Conservation (phyloP, 2,329 filamentous ascomycete genomes). For the Tolypocladium ovalisporum region DNA sequence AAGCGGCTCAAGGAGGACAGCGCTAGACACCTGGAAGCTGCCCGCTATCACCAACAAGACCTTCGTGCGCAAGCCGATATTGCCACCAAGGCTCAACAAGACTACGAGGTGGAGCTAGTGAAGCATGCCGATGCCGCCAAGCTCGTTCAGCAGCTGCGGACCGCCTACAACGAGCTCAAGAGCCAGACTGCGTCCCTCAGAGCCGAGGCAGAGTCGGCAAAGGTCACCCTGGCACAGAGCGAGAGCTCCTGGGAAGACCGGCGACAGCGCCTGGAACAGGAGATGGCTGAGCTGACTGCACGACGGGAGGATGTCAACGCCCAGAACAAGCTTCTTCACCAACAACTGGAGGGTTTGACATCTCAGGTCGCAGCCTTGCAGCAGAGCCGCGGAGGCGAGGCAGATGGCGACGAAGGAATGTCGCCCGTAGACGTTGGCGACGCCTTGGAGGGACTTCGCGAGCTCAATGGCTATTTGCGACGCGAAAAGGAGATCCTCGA, state of each 20-base stretch:
- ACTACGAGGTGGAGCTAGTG: conserved; percentile 87
- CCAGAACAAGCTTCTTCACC: conserved; percentile 84
- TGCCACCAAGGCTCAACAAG: conserved; percentile 82
- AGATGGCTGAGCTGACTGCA: conserved; percentile 67
- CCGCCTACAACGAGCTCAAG: conserved; percentile 73
- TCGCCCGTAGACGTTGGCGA: conserved; percentile 41
- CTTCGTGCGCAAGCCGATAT: conserved; percentile 90
- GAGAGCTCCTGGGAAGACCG: conserved; percentile 84
- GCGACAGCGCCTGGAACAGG: conserved; percentile 69
- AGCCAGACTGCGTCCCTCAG: conserved; percentile 64
- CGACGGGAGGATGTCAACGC: conserved; percentile 75
- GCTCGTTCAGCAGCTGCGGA: conserved; percentile 65
- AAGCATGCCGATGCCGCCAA: conserved; percentile 95
- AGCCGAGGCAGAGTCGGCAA: conserved; percentile 78
- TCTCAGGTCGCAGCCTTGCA: conserved; percentile 72
- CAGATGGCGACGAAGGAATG: conserved; percentile 41
- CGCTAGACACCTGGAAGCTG: conserved; percentile 66
- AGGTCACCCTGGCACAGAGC: conserved; percentile 64
- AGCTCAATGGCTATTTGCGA: conserved; percentile 82
- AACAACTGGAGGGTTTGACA: conserved; percentile 76
- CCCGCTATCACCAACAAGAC: conserved; percentile 80
- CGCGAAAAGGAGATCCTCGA: conserved; percentile 97
- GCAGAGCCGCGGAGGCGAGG: conserved; percentile 52
- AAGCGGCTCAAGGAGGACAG: conserved; percentile 73
- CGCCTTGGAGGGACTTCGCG: conserved; percentile 67